Base-by-base conservation (phyloP, 2,329 filamentous ascomycete genomes). In the Aspergillus sp. region DNA sequence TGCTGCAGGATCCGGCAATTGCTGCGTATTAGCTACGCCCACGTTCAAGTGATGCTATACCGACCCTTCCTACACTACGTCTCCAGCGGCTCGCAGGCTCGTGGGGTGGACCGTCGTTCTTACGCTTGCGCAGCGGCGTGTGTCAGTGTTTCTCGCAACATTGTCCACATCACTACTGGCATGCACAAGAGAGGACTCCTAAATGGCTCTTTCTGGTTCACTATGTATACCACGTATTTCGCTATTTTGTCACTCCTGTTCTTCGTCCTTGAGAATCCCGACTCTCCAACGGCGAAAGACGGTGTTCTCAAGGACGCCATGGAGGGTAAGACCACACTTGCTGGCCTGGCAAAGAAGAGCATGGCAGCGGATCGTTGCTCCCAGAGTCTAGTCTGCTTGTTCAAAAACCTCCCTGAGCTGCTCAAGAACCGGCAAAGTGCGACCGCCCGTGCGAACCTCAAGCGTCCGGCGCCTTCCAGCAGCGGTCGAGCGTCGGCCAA, bases 321-420 rank as follows among this genome's bases (percentile, higher is more conserved):
- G 62, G 90, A 92, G 64, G 95, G 94, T 17, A 90, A 90, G 70
- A 89, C 94, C 64, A 91, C 93, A 63, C 85, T 98, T 62, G 86
- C 88, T 54, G 88, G 87, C 15, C 83, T 98, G 60, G 90, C 92
- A 2, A 88, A 90, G 68, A 89, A 90, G 69, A 97, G 92, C 71
- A 84, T 96, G 82, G 92, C 93, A 38, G 95, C 95, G 3, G 92
- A 97, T 72, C 84, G 91, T 62, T 95, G 96, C 70, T 91, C 90
- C 1, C 83, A 82, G 49, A 89, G 91, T 42, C 82, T 99, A 27
- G 85, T 87, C 72, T 83, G 83, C 52, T 83, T 97, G 7, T 97
- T 98, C 73, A 90, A 95, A 62, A 87, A 92, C 70, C 78, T 98
- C 1, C 92, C 93, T 1, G 88, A 90, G 54, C 84, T 84, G 59